Base-by-base conservation (phyloP, 2,329 filamentous ascomycete species). In the Alternaria novae-zelandiae region DNA sequence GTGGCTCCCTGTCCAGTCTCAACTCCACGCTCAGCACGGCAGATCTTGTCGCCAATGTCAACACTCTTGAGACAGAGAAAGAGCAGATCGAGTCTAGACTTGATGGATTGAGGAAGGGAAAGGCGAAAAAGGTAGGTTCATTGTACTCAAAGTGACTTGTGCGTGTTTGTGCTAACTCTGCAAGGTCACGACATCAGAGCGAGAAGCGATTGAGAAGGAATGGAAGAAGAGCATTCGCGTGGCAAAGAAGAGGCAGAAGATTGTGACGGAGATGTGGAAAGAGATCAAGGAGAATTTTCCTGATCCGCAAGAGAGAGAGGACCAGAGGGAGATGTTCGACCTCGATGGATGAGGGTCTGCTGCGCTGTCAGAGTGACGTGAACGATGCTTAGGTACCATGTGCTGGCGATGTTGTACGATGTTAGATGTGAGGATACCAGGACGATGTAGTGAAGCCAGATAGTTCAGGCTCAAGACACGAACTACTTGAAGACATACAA, bases 251-350 rank as follows among this genome's bases (percentile, higher is more conserved):
- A 83, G 86, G 62, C 81, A 81, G 74, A 83, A 77, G 72, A 86
- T 88, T 67, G 83, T 81, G 55, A 74, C 68, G 53, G 83, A 86
- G 64, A 70, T 88, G 68, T 88, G 86, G 86, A 77, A 67, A 54
- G 71, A 77, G 59, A 83, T 86, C 66, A 81, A 81, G 61, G 85
- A 84, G 47, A 71, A 79, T 28, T 62, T 88, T 66, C 78, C 82
- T 30, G 84, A 86, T 60, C 79, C 78, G 46, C 83, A 84, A 76
- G 80, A 70, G 21, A 80, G 74, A 64, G 82, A 80, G 56, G 84
- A 86, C 68, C 68, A 88, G 41, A 86, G 85, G 82, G 87, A 83
- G 73, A 66, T 45, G 10, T 66, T 79, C 68, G 78, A 78, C 25
- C 51, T 80, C 61, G 77, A 79, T 65, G 78, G 75, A n/a, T 80